phyloP scores from a whole-genome alignment of 139 green algal species.

The Asterochloris sp. region DNA sequence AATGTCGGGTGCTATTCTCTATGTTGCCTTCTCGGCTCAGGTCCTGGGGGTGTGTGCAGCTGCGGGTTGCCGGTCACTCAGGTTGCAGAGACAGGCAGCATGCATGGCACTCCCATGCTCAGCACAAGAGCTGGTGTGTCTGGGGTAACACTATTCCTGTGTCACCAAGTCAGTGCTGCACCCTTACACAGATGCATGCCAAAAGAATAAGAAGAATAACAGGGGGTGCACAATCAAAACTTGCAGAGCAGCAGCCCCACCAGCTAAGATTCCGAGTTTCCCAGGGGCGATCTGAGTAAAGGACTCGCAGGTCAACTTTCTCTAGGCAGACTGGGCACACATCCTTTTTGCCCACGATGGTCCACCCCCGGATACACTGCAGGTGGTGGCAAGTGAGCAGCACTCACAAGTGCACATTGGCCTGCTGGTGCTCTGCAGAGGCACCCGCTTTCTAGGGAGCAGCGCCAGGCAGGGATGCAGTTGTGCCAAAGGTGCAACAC shows the following conservation, averaged over 20 bases:
- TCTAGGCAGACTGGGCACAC: constrained; percentile 71
- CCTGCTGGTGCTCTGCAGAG: neutral
- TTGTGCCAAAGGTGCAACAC: too few species aligned
- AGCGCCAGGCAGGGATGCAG: too few species aligned
- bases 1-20: neutral
- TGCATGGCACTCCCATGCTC: neutral
- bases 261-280: constrained; percentile 68
- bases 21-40: neutral
- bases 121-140: neutral
- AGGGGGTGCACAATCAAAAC: too few species aligned
- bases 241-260: constrained; percentile 23
- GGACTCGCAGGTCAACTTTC: constrained; percentile 65
- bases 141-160: neutral
- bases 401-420: constrained; percentile 21
- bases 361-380: constrained; percentile 84
- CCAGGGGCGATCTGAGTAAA: constrained; percentile 66
- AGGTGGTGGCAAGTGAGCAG: constrained; percentile 87
- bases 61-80: neutral
- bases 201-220: neutral
- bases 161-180: neutral
- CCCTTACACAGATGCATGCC: neutral
- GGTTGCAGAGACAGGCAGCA: neutral
- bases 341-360: constrained; percentile 84
- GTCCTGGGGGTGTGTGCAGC: neutral
- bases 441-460: neutral